Conservation (phyloP, 805 yeast genomes). For the Clavispora carvajalis region DNA sequence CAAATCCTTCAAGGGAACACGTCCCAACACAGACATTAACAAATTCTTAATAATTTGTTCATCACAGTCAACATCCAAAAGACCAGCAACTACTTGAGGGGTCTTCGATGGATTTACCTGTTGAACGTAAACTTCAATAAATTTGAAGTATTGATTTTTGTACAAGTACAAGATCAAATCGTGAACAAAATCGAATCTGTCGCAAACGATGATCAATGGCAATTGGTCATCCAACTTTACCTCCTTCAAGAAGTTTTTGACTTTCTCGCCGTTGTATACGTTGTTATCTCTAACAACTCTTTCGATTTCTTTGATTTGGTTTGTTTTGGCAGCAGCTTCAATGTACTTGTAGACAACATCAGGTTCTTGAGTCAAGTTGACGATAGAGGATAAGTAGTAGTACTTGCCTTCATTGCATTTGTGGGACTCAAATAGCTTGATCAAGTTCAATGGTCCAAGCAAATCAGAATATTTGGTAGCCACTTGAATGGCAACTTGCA, state of each 20-base stretch:
- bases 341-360: conserved; percentile 95
- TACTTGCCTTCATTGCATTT: conserved; percentile 90
- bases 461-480: conserved; percentile 95
- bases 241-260: conserved; percentile 94
- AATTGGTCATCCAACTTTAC: conserved; percentile 90
- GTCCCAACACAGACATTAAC: conserved; percentile 82
- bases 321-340: conserved; percentile 86
- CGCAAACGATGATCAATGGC: conserved; percentile 95
- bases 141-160: conserved; percentile 93
- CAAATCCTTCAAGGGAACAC: conserved; percentile 85
- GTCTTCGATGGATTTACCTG: conserved; percentile 95
- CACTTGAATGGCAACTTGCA: conserved; percentile 92
- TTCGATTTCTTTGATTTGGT: conserved; percentile 91
- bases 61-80: conserved; percentile 96
- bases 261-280: conserved; percentile 94
- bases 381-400: conserved; percentile 89
- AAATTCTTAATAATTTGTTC: conserved; percentile 78
- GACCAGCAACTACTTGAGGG: conserved; percentile 94
- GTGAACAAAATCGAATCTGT: conserved; percentile 84
- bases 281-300: conserved; percentile 91
- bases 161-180: conserved; percentile 90
- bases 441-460: conserved; percentile 78
- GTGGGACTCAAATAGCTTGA: conserved; percentile 89
- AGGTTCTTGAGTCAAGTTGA: conserved; percentile 87
- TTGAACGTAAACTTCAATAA: conserved; percentile 96